Percentiles rank a stretch among this genome's conserved stretches.
These are phyloP conservation scores for Fraxinus paxiana DNA, from an alignment of 305 asterid genomes.

Conservation along the genomic window DNA sequence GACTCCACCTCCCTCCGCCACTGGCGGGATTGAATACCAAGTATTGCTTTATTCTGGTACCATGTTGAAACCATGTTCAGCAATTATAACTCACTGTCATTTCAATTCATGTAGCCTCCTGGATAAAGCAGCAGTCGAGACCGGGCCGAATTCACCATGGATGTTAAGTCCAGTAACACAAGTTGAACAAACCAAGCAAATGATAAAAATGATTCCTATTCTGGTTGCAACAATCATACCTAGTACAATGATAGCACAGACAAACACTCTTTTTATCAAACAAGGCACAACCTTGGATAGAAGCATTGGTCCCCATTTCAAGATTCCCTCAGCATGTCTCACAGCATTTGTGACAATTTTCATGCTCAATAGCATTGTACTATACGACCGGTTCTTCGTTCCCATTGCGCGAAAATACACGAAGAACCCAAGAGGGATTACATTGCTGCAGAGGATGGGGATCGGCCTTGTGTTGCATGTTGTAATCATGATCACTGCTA, in stretches of 20 bases:
- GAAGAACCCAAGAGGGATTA: constrained; percentile 58
- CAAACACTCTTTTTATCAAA: constrained; percentile 52
- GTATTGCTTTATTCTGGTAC: neutral
- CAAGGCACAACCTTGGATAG: constrained; percentile 53
- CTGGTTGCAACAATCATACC: constrained; percentile 51
- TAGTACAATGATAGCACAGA: constrained; percentile 51
- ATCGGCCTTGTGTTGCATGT: constrained; percentile 48
- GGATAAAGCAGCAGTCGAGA: constrained; percentile 55
- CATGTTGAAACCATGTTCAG: neutral
- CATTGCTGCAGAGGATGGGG: constrained; percentile 51
- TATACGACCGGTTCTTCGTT: constrained; percentile 54
- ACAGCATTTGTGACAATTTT: constrained; percentile 53
- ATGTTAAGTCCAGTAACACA: constrained; percentile 51
- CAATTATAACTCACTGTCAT: neutral
- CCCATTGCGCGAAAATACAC: constrained; percentile 43
- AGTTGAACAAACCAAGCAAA: constrained; percentile 64
- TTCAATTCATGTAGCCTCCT: constrained; percentile 35
- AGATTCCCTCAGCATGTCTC: constrained; percentile 61
- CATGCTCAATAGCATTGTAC: constrained; percentile 41
- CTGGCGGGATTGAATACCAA: neutral
- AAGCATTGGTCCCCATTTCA: constrained; percentile 44
- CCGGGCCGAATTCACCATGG: constrained; percentile 38
- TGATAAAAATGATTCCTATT: constrained; percentile 62
- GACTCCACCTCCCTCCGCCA: neutral
- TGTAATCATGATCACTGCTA: constrained; percentile 41